Evolutionary conservation across 2,329 filamentous ascomycete genomes (phyloP).

Genomic region (Aspergillus neotritici): DNA sequence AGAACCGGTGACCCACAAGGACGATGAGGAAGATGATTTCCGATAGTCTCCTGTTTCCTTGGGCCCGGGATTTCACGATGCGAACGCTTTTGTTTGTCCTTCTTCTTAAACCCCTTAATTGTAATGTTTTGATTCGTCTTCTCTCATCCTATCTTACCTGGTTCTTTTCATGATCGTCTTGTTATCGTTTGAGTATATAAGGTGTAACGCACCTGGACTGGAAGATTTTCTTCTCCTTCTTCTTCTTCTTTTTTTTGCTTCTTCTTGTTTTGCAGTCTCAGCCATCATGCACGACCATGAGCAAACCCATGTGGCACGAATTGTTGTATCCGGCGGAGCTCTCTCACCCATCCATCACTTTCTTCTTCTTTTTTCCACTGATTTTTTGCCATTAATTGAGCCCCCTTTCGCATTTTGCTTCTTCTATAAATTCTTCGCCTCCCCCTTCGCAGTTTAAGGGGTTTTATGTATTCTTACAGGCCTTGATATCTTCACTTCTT

Average conservation of each 20-base stretch:
- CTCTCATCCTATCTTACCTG: constrained; percentile 2
- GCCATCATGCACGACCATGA: constrained; percentile 23
- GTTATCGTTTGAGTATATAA: too few species aligned
- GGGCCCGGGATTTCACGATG: background rate
- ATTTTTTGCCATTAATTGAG: too few species aligned
- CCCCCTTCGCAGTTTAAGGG: constrained; percentile 1
- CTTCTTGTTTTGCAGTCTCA: constrained; percentile 4
- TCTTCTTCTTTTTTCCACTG: constrained; percentile 4
- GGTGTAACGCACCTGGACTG: too few species aligned
- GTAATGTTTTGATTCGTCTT: background rate
- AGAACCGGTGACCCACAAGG: constrained; percentile 33
- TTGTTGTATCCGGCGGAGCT: constrained; percentile 18
- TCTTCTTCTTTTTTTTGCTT: constrained; percentile 6
- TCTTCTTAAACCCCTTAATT: background rate
- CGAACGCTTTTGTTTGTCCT: background rate
- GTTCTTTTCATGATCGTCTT: too few species aligned
- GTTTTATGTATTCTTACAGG: constrained; percentile 8
- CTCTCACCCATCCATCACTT: constrained; percentile 16
- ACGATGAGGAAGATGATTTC: constrained; percentile 38
- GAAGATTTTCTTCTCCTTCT: constrained; percentile 1
- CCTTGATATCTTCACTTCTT: constrained; percentile 1
- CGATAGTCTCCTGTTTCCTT: constrained; percentile 19
- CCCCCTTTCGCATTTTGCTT: too few species aligned
- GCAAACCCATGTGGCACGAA: constrained; percentile 20
- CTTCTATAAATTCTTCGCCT: too few species aligned